Percentiles rank a stretch among this genome's conserved stretches.
These are phyloP conservation scores for Aphanocladium album DNA, from an alignment of 2,329 filamentous ascomycete genomes.

Conservation along the genomic window DNA sequence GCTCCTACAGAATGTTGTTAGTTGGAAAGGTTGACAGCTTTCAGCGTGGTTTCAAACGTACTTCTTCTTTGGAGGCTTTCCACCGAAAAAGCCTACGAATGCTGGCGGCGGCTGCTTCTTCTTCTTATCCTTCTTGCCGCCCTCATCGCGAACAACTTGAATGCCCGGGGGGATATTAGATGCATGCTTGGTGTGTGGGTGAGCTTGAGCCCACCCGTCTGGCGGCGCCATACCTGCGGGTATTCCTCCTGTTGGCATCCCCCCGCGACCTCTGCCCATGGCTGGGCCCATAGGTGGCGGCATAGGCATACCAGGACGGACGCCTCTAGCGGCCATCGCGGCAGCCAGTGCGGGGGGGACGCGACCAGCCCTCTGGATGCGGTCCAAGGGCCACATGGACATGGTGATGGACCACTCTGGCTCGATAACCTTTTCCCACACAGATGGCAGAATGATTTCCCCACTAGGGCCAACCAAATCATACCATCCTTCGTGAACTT, in stretches of 20 bases:
- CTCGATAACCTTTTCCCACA: slow-evolving; percentile 78
- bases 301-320: neutral
- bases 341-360: neutral
- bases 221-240: slow-evolving; percentile 19
- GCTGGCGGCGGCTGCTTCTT: slow-evolving; percentile 17
- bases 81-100: slow-evolving; percentile 23
- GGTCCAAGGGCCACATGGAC: slow-evolving; percentile 55
- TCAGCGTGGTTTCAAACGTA: slow-evolving; percentile 16
- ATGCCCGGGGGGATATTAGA: slow-evolving; percentile 17
- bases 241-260: slow-evolving; percentile 13
- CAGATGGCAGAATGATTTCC: slow-evolving; percentile 71
- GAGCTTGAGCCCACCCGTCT: slow-evolving; percentile 17
- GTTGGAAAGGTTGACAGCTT: neutral
- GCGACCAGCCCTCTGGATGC: neutral
- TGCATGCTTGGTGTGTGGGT: neutral
- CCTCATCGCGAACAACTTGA: slow-evolving; percentile 20
- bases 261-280: slow-evolving; percentile 11
- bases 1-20: neutral
- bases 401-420: slow-evolving; percentile 58
- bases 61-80: slow-evolving; percentile 27
- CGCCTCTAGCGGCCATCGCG: slow-evolving; percentile 10
- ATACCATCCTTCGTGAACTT: slow-evolving; percentile 74
- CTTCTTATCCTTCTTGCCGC: slow-evolving; percentile 21
- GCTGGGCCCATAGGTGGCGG: neutral
- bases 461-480: slow-evolving; percentile 74